Conservation (phyloP, 306 rosid genomes). For the Oxytropis ochrocephala region DNA sequence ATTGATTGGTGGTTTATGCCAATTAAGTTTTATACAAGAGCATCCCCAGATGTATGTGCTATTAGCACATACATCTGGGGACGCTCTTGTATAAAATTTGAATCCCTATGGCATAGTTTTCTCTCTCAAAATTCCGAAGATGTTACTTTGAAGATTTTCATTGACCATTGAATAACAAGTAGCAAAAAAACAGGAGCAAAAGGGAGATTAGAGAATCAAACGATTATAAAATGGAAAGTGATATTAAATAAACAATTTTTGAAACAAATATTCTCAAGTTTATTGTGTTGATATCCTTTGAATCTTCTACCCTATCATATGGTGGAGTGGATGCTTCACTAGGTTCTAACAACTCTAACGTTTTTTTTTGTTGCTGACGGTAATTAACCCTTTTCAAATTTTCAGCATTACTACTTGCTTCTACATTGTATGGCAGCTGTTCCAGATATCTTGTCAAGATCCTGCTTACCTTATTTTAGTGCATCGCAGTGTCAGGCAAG, state of each 20-base stretch:
- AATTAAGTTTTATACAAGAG: too few species aligned
- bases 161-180: neutral
- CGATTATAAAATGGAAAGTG: neutral
- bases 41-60: too few species aligned
- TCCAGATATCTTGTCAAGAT: slow-evolving; percentile 56
- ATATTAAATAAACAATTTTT: neutral
- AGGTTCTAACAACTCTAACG: neutral
- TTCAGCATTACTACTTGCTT: slow-evolving; percentile 55
- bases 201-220: neutral
- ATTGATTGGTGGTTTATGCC: neutral
- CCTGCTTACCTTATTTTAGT: slow-evolving; percentile 55
- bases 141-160: neutral
- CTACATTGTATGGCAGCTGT: slow-evolving; percentile 58
- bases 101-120: neutral
- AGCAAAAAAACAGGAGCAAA: neutral
- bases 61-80: too few species aligned
- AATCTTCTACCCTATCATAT: neutral
- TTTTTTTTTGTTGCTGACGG: neutral
- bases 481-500: slow-evolving; percentile 56
- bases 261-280: neutral
- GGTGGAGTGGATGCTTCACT: neutral
- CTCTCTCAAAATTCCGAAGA: neutral
- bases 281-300: neutral
- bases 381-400: slow-evolving; percentile 9
- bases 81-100: neutral